phyloP scores from a whole-genome alignment of 225 moss, liverwort and hornwort species.

The Polytrichum commune region DNA sequence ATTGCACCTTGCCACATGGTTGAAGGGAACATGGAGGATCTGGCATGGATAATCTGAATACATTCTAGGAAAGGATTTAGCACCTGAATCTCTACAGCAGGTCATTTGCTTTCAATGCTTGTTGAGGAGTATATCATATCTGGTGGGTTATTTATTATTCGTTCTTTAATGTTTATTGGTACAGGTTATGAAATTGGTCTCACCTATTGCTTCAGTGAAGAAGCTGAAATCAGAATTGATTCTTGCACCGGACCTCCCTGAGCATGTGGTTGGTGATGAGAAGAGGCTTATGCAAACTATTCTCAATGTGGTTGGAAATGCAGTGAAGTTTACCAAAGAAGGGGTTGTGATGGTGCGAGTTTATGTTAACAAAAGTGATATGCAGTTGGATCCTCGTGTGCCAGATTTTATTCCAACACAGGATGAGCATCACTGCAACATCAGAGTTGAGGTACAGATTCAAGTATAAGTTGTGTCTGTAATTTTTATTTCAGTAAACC shows the following conservation, averaged over 20 bases:
- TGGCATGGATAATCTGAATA: too few species aligned
- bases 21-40: too few species aligned
- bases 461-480: background rate
- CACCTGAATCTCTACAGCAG: background rate
- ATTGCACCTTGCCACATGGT: too few species aligned
- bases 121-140: slow-evolving; percentile 1
- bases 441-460: slow-evolving; percentile 73
- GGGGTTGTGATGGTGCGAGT: slow-evolving; percentile 73
- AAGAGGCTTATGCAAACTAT: slow-evolving; percentile 88
- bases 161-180: background rate
- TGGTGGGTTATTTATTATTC: background rate
- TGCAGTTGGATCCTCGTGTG: slow-evolving; percentile 66
- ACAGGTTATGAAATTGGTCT: slow-evolving; percentile 87
- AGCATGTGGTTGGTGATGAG: slow-evolving; percentile 72
- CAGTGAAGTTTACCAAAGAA: slow-evolving; percentile 96
- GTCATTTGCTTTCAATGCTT: too few species aligned
- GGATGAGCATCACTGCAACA: slow-evolving; percentile 70
- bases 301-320: slow-evolving; percentile 89
- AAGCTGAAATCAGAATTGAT: slow-evolving; percentile 71
- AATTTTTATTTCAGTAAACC: background rate
- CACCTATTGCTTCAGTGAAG: slow-evolving; percentile 92
- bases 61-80: too few species aligned
- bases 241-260: slow-evolving; percentile 70
- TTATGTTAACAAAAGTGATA: slow-evolving; percentile 68
- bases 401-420: slow-evolving; percentile 67